Conservation (phyloP, 495 filamentous ascomycete genomes). For the Penicillium mononematosum region DNA sequence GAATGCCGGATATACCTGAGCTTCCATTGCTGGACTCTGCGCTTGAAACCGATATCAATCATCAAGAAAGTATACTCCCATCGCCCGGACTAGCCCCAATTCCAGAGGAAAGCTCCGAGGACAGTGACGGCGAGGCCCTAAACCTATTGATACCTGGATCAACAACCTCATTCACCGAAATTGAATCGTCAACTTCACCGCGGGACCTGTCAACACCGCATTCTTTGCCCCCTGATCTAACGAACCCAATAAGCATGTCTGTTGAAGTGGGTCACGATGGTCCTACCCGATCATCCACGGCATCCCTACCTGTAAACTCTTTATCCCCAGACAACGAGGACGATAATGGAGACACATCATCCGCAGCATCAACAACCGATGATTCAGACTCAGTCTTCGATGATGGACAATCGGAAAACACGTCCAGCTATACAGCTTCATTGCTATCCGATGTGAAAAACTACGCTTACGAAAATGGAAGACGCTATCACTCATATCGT, state of each 20-base stretch:
- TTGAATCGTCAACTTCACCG: not conserved
- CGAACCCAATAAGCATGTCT: not conserved
- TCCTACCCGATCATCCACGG: not conserved
- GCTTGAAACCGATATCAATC: too few species aligned
- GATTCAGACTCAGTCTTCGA: slow-evolving; percentile 24
- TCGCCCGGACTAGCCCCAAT: slow-evolving; percentile 15
- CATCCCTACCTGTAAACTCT: not conserved
- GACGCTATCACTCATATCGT: slow-evolving; percentile 65
- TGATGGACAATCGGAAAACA: slow-evolving; percentile 19
- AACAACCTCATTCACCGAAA: not conserved
- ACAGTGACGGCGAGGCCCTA: not conserved
- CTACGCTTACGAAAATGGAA: slow-evolving; percentile 55
- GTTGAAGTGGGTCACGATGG: not conserved
- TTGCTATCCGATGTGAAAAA: slow-evolving; percentile 28
- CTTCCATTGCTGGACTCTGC: not conserved
- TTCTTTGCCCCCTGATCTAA: not conserved
- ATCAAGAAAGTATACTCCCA: not conserved
- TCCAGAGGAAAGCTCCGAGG: slow-evolving; percentile 14
- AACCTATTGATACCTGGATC: too few species aligned
- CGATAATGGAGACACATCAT: slow-evolving; percentile 12
- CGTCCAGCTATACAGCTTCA: slow-evolving; percentile 28
- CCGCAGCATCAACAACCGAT: slow-evolving; percentile 16
- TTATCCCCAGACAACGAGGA: not conserved
- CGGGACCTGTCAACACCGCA: not conserved
- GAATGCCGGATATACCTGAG: not conserved